These are phyloP conservation scores for Kuraishia hungarica DNA, from an alignment of 805 yeast genomes.

Conservation along the genomic window DNA sequence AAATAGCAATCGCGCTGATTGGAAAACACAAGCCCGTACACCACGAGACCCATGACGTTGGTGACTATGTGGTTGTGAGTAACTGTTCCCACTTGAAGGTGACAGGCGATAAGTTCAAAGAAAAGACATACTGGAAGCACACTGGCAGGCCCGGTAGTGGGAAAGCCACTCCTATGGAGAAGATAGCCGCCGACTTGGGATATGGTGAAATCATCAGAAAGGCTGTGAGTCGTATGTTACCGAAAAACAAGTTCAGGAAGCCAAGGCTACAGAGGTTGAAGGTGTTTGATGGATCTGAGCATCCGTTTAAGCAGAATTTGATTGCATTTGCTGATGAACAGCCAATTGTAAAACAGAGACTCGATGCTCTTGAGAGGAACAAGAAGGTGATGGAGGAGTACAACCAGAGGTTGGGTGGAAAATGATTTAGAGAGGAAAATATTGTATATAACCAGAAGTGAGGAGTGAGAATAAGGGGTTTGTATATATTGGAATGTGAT, in stretches of 20 bases:
- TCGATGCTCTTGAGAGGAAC: constrained; percentile 24
- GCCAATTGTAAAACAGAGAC: constrained; percentile 36
- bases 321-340: constrained; percentile 81
- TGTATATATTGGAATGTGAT: too few species aligned
- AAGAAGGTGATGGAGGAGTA: constrained; percentile 16
- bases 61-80: constrained; percentile 95
- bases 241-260: constrained; percentile 79
- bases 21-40: constrained; percentile 97
- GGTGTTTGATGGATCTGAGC: constrained; percentile 79
- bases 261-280: constrained; percentile 76
- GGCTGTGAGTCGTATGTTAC: constrained; percentile 96
- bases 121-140: constrained; percentile 85
- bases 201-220: constrained; percentile 75
- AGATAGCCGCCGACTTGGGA: constrained; percentile 69
- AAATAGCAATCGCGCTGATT: constrained; percentile 78
- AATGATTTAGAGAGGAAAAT: constrained; percentile 7
- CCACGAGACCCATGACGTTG: constrained; percentile 75
- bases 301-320: constrained; percentile 78
- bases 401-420: constrained; percentile 17
- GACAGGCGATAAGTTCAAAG: constrained; percentile 78
- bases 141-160: constrained; percentile 86
- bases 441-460: too few species aligned
- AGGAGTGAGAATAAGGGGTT: too few species aligned
- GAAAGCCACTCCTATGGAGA: constrained; percentile 74
- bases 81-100: constrained; percentile 75